phyloP scores from a whole-genome alignment of 75 land plant genomes.

The Chamaecyparis obtusa region DNA sequence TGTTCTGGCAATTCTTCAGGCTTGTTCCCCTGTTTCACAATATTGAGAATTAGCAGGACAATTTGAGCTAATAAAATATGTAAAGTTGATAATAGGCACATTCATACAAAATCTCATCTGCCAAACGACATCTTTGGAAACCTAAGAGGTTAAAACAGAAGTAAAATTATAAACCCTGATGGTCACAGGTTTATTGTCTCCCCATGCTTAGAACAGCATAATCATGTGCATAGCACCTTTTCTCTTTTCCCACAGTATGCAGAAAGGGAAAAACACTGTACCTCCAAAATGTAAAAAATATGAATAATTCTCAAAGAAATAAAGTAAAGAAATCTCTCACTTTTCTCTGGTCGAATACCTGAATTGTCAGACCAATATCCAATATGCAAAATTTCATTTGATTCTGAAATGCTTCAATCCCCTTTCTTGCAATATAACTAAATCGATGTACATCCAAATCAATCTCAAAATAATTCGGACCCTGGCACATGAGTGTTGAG shows the following conservation, averaged over 20 bases:
- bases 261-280: not conserved
- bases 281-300: not conserved
- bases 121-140: not conserved
- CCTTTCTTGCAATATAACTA: conserved; percentile 85
- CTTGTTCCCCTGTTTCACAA: conserved; percentile 55
- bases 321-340: not conserved
- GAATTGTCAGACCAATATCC: conserved; percentile 85
- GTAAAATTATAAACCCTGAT: not conserved
- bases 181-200: not conserved
- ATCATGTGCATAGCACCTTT: not conserved
- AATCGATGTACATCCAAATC: conserved; percentile 90
- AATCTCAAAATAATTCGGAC: conserved; percentile 77
- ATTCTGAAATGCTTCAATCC: conserved; percentile 78
- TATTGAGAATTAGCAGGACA: not conserved
- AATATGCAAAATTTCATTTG: conserved; percentile 62
- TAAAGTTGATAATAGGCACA: not conserved
- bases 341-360: conserved; percentile 36
- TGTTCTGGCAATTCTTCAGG: conserved; percentile 76
- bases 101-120: not conserved
- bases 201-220: not conserved
- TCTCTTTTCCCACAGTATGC: not conserved
- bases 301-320: not conserved
- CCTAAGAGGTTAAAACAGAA: not conserved
- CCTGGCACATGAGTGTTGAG: conserved; percentile 33
- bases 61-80: not conserved